These are phyloP conservation scores for Cercospora sp. DNA, from an alignment of 2,329 filamentous ascomycete genomes.

Conservation along the genomic window DNA sequence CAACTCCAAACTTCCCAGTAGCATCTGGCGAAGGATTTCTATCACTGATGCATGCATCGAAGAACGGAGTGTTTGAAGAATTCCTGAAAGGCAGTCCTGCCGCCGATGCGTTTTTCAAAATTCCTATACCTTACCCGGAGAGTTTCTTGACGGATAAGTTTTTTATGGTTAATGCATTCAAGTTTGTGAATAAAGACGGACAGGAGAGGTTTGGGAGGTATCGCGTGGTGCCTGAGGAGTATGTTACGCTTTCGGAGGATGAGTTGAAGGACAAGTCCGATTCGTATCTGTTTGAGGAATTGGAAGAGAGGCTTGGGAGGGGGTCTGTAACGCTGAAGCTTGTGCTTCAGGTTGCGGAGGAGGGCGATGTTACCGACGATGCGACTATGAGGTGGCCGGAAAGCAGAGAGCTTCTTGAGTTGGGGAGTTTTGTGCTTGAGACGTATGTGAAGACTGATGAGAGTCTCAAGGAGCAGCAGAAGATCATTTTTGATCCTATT, in stretches of 20 bases:
- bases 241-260: constrained; percentile 41
- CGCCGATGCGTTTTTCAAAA: constrained; percentile 51
- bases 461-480: constrained; percentile 50
- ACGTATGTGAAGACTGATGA: constrained; percentile 38
- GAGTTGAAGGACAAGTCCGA: constrained; percentile 42
- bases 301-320: constrained; percentile 41
- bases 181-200: constrained; percentile 44
- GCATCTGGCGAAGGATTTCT: constrained; percentile 56
- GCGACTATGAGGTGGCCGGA: constrained; percentile 57
- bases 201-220: constrained; percentile 53
- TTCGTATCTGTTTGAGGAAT: constrained; percentile 54
- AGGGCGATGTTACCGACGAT: constrained; percentile 51
- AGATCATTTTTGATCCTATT: constrained; percentile 59
- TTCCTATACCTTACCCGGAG: constrained; percentile 52
- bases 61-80: constrained; percentile 41
- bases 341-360: constrained; percentile 52
- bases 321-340: constrained; percentile 50
- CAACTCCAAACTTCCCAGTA: constrained; percentile 54
- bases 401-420: constrained; percentile 50
- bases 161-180: constrained; percentile 54
- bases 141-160: constrained; percentile 53
- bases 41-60: constrained; percentile 49
- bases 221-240: constrained; percentile 50
- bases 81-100: constrained; percentile 51
- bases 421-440: constrained; percentile 53